Evolutionary conservation across 345 rosid species (phyloP), one percentile per base, ranked within the genome.

Genomic region (Brassica juncea): DNA sequence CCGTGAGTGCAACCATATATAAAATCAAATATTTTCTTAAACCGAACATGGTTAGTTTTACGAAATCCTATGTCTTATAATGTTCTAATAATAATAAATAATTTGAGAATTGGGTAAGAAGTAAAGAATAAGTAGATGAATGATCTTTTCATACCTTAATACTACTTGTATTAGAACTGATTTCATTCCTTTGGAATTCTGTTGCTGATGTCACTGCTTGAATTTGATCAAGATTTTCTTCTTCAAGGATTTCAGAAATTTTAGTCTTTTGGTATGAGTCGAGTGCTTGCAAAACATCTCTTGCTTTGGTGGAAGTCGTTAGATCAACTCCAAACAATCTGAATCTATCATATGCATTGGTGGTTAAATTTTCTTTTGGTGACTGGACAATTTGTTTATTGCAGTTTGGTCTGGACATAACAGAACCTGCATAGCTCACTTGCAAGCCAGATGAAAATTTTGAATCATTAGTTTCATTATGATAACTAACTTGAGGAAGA

Each of bases 261-360:
- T 77, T n/a, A 15, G 76, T 74, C 34, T 80, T 74, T 68, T 81
- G 62, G n/a, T 69, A 21, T 31, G 72, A 27, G 8, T 79, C 25
- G 68, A 9, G 31, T 57, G 19, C 39, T n/a, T 25, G 19, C 16
- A 32, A 7, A 8, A 0, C 27, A 62, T 73, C 8, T 16, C 74
- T 85, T 66, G 71, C 12, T 27, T 14, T 11, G 1, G n/a, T 21
- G 1, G 59, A 39, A 63, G 49, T 25, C 59, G 28, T 76, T 30
- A 89, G 67, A 82, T 84, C 75, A 67, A 87, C 73, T 79, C 93
- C 91, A 81, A 87, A 87, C 80, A 89, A 76, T 34, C 80, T 80
- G 82, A 75, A 86, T 52, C 82, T 82, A 2, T 23, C 42, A 23
- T 84, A 62, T 74, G 61, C 54, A 73, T 78, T 74, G 0, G 15